Percentiles rank a stretch among this genome's conserved stretches.
phyloP scores from a whole-genome alignment of 2,329 filamentous ascomycete genomes.

The Aureobasidium namibiae region DNA sequence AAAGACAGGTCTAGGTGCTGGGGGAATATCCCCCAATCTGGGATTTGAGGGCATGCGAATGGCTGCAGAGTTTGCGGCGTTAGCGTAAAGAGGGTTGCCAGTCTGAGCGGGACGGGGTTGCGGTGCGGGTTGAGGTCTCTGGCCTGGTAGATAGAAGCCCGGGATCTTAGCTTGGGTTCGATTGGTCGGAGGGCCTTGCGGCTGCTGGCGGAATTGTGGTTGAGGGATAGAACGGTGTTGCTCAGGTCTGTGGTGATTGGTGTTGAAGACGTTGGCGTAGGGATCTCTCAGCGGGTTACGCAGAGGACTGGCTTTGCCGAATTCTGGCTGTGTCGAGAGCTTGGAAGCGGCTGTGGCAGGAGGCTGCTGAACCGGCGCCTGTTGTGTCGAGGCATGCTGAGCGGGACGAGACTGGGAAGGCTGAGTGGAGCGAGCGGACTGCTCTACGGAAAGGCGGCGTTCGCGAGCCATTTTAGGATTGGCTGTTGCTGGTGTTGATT shows the following conservation, averaged over 20 bases:
- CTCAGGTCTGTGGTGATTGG: constrained; percentile 28
- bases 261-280: constrained; percentile 40
- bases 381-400: not conserved
- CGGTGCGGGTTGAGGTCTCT: constrained; percentile 12
- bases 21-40: constrained; percentile 38
- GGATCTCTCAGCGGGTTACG: constrained; percentile 36
- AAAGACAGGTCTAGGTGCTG: constrained; percentile 45
- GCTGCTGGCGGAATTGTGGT: constrained; percentile 11
- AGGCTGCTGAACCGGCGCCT: not conserved
- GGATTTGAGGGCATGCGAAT: constrained; percentile 43
- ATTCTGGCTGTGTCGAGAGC: constrained; percentile 34
- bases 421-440: constrained; percentile 17
- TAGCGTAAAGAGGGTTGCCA: constrained; percentile 2
- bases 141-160: constrained; percentile 21
- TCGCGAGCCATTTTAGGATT: constrained; percentile 42
- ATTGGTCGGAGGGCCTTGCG: not conserved
- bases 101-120: constrained; percentile 3
- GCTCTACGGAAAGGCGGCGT: constrained; percentile 33
- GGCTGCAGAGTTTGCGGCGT: constrained; percentile 10
- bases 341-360: not conserved
- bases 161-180: constrained; percentile 5
- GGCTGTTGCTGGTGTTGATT: not conserved
- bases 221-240: constrained; percentile 12
- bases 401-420: not conserved
- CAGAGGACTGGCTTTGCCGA: constrained; percentile 52